Percentiles rank a stretch among this genome's conserved stretches.
Conservation (phyloP, 148 eudicot species). For the Rhododendron henanense region DNA sequence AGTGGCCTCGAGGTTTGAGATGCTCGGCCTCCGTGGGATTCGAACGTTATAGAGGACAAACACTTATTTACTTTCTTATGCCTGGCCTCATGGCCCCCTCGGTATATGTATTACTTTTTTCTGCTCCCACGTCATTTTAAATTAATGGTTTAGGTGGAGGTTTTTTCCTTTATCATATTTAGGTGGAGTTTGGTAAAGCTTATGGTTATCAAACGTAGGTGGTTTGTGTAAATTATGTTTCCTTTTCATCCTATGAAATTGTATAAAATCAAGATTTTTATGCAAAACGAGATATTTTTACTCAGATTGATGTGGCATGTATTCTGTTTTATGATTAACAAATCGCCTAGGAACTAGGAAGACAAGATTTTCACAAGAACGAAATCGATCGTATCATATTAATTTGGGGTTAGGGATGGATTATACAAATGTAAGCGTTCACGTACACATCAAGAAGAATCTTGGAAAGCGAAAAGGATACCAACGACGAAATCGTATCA, state of each 20-base stretch:
- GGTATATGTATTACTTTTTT: too few species aligned
- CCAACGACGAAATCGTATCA: not conserved
- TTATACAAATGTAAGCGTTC: not conserved
- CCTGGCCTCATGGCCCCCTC: too few species aligned
- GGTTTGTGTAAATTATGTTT: not conserved
- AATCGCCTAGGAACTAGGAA: not conserved
- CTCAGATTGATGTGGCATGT: too few species aligned
- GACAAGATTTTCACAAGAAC: not conserved
- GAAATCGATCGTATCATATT: not conserved
- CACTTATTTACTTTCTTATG: too few species aligned
- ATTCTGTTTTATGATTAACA: too few species aligned
- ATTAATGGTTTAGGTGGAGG: not conserved
- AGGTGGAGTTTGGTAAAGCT: not conserved
- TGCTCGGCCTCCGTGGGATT: too few species aligned
- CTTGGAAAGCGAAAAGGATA: not conserved
- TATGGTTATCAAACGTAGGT: not conserved
- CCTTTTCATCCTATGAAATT: not conserved
- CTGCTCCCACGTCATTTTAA: too few species aligned
- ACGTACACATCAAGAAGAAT: not conserved
- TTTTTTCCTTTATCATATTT: not conserved
- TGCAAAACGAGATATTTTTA: too few species aligned
- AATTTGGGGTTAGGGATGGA: not conserved
- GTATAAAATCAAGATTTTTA: not conserved
- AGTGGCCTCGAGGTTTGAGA: not conserved
- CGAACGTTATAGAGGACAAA: too few species aligned